These are phyloP conservation scores for Medicago ruthenica DNA, from an alignment of 306 rosid genomes.

Conservation along the genomic window DNA sequence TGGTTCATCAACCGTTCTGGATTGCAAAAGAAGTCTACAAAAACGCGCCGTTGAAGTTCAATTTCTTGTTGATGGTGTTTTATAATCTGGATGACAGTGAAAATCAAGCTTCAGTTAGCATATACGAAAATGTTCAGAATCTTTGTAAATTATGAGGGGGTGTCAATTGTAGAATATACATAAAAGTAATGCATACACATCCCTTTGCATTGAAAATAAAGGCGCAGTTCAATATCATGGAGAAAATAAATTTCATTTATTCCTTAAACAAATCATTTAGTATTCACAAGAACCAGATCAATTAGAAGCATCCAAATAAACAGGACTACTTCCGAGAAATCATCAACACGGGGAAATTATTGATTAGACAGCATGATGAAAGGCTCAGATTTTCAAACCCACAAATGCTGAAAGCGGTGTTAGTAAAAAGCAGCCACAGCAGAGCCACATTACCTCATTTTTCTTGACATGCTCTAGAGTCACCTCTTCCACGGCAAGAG, in stretches of 20 bases:
- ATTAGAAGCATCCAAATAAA: not conserved
- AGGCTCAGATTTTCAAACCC: slow-evolving; percentile 7
- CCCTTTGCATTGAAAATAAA: no score
- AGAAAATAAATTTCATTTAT: not conserved
- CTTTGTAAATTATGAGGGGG: no score
- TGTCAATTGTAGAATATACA: no score
- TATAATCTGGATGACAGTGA: slow-evolving; percentile 67
- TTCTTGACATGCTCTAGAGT: slow-evolving; percentile 93
- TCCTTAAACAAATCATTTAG: not conserved
- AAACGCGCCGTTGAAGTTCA: slow-evolving; percentile 86
- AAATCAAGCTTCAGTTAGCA: slow-evolving; percentile 31
- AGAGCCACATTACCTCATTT: slow-evolving; percentile 71
- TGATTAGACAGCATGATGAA: not conserved
- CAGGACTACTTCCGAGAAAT: not conserved
- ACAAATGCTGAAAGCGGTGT: not conserved
- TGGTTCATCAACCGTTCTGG: slow-evolving; percentile 86
- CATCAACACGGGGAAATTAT: not conserved
- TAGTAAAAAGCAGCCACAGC: not conserved
- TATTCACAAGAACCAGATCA: not conserved
- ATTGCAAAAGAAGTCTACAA: slow-evolving; percentile 94
- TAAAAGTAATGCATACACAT: no score
- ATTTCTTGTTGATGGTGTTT: slow-evolving; percentile 91
- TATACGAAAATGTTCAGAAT: slow-evolving; percentile 13
- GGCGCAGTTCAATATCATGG: not conserved
- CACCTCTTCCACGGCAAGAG: slow-evolving; percentile 95